Conservation (phyloP, 495 filamentous ascomycete species). For the Penicillium fimorum region DNA sequence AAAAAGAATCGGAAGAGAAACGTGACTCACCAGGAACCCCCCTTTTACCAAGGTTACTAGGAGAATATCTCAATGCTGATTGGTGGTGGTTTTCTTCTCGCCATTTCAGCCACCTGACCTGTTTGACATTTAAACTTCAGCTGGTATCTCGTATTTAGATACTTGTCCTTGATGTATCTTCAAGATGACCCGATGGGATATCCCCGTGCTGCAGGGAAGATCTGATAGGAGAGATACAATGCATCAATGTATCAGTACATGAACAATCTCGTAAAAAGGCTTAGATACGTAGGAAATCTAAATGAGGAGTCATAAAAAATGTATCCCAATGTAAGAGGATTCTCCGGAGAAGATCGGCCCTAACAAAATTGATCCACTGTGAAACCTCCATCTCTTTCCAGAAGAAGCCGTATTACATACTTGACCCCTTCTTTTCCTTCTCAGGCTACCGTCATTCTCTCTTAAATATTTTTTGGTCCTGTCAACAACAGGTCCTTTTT, state of each 20-base stretch:
- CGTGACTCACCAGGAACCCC: slow-evolving; percentile 23
- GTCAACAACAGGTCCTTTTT: slow-evolving; percentile 7
- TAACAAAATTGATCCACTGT: slow-evolving; percentile 20
- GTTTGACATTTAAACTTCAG: not conserved
- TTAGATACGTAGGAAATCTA: slow-evolving; percentile 2
- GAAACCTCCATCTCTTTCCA: slow-evolving; percentile 32
- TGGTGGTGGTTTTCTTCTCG: slow-evolving; percentile 10
- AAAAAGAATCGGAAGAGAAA: slow-evolving; percentile 27
- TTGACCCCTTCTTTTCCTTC: slow-evolving; percentile 1
- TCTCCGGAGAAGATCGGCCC: slow-evolving; percentile 36
- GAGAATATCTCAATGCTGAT: not conserved
- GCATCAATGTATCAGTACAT: not conserved
- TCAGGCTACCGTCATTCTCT: slow-evolving; percentile 11
- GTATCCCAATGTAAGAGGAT: slow-evolving; percentile 14
- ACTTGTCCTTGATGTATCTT: not conserved
- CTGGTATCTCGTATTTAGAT: not conserved
- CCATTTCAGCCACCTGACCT: slow-evolving; percentile 17
- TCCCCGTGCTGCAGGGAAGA: not conserved
- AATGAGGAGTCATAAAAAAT: not conserved
- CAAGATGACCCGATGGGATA: not conserved
- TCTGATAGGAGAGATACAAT: slow-evolving; percentile 2
- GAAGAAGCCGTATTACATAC: slow-evolving; percentile 17
- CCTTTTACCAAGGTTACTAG: slow-evolving; percentile 3
- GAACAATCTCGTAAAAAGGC: not conserved
- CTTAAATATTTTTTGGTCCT: not conserved